phyloP scores from a whole-genome alignment of 768 basidiomycete species.

The Tephrocybe rancida region DNA sequence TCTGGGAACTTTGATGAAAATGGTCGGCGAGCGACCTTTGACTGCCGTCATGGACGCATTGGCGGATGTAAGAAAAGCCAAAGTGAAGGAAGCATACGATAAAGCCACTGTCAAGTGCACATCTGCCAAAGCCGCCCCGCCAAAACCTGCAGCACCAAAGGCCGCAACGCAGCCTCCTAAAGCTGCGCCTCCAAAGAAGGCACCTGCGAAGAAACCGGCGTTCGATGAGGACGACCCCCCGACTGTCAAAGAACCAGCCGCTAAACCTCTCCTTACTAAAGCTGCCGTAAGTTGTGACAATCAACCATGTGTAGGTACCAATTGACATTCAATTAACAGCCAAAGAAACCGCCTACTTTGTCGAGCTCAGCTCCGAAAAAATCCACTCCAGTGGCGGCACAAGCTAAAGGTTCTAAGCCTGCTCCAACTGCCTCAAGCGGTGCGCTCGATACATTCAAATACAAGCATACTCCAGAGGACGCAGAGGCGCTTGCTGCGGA shows the following conservation, averaged over 20 bases:
- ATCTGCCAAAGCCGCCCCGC: slow-evolving; percentile 54
- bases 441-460: slow-evolving; percentile 84
- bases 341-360: slow-evolving; percentile 52
- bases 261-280: slow-evolving; percentile 56
- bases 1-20: slow-evolving; percentile 92
- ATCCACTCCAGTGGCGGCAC: slow-evolving; percentile 34
- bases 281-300: slow-evolving; percentile 35
- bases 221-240: slow-evolving; percentile 15
- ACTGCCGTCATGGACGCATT: slow-evolving; percentile 85
- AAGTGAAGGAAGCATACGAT: slow-evolving; percentile 93
- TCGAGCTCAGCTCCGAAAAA: slow-evolving; percentile 47
- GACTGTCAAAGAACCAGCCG: slow-evolving; percentile 42
- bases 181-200: slow-evolving; percentile 33
- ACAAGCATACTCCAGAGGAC: slow-evolving; percentile 88
- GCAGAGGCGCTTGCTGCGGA: slow-evolving; percentile 80
- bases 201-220: slow-evolving; percentile 21
- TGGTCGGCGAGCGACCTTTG: slow-evolving; percentile 91
- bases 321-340: slow-evolving; percentile 26
- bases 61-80: slow-evolving; percentile 84
- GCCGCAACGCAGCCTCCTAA: slow-evolving; percentile 23
- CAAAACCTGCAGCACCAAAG: slow-evolving; percentile 52
- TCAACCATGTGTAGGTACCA: neutral
- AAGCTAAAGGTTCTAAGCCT: slow-evolving; percentile 47
- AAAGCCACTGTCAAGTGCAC: slow-evolving; percentile 93
- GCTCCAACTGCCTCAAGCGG: slow-evolving; percentile 50